Base-by-base conservation (phyloP, 371 early-diverging fungal genomes). In the Mortierella sp. region DNA sequence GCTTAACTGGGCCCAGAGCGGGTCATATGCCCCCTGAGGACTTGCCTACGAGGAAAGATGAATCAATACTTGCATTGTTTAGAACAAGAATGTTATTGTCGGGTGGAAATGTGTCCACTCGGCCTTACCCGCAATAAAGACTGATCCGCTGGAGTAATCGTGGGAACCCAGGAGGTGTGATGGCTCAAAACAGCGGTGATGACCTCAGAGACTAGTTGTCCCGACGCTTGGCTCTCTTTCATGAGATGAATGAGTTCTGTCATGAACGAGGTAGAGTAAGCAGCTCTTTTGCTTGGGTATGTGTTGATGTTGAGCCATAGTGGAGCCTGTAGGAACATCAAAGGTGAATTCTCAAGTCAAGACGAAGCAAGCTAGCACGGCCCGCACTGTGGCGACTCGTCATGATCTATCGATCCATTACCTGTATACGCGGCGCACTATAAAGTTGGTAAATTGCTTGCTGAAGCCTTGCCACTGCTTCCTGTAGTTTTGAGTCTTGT, bases 1-100 rank as follows among this genome's bases (percentile, higher is more conserved):
- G 57, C 89, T 87, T 31, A 88, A 60, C 67, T 89, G 90, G 21
- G 90, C 90, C 90, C 90, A 89, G 14, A 89, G 59, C 12, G 90
- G 90, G 67, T 89, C 86, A 56, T 89, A 89, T 9, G 83, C 83
- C 34, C 87, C 85, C 54, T 86, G 82, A 19, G 81, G 80, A 59
- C 54, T 61, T 14, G 48, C 71, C 78, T 79, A 37, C 34, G 41
- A 39, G 43, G 1, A 45, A 27, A 44, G 34, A 25, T 5, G 46
- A 51, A 24, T n/a, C 17, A 27, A 50, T n/a, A 19, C 2, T 7
- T 21, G 10, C 22, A 22, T 21, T 17, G 27, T 49, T 45, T 27
- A 22, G 9, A 31, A 34, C 9, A 24, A 40, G 27, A 9, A 25
- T 10, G 19, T 44, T 7, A 44, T 44, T 17, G 12, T 44, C 44